Evolutionary conservation across 75 land plant genomes (phyloP).

Genomic region (Pseudotsuga menziesii): DNA sequence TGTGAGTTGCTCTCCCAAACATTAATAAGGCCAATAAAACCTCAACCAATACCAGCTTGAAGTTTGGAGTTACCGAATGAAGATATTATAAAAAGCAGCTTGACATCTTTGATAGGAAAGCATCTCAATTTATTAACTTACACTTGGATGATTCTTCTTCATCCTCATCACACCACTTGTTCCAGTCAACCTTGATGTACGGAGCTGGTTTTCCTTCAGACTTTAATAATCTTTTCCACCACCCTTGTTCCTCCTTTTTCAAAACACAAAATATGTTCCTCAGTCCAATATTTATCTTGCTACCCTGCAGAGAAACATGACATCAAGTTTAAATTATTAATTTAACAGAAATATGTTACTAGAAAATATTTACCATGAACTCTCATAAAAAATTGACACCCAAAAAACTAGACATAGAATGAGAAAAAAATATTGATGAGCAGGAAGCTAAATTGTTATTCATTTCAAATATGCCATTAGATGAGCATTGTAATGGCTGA

Average conservation of each 20-base stretch:
- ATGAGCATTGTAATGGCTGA: background rate
- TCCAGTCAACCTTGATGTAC: conserved; percentile 81
- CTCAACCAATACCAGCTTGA: too few species aligned
- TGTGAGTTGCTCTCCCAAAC: too few species aligned
- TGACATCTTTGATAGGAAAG: too few species aligned
- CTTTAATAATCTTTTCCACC: conserved; percentile 76
- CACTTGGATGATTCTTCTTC: conserved; percentile 45
- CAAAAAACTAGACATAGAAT: background rate
- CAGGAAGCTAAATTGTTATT: background rate
- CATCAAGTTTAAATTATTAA: background rate
- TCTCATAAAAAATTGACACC: background rate
- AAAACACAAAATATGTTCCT: conserved; percentile 65
- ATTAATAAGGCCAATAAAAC: too few species aligned
- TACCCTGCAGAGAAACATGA: conserved; percentile 35
- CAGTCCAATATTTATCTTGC: conserved; percentile 49
- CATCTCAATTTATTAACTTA: conserved; percentile 17
- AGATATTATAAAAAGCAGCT: too few species aligned
- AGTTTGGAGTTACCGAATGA: too few species aligned
- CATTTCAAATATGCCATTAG: background rate
- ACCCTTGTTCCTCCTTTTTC: conserved; percentile 50
- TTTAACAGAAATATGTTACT: conserved; percentile 6
- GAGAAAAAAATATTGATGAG: background rate
- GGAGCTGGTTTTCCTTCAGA: conserved; percentile 77
- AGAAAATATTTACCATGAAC: background rate
- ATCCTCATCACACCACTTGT: conserved; percentile 88